Evolutionary conservation across 306 rosid species (phyloP).

Genomic region (Dicorynia guianensis): DNA sequence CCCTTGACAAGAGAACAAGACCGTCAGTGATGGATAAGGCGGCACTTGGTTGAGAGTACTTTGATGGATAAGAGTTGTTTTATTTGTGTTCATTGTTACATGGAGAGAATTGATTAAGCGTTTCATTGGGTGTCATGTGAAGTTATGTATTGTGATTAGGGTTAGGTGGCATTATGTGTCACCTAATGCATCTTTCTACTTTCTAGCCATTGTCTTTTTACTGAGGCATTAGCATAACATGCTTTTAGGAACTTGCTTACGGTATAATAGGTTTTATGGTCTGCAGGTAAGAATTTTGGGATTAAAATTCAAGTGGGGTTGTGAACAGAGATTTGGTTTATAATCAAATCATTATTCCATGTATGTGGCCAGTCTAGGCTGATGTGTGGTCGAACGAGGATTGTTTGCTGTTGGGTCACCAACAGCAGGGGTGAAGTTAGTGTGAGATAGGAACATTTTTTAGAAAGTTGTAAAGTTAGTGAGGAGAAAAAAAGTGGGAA

Average conservation of each 20-base stretch:
- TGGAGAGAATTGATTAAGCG: slow-evolving; percentile 24
- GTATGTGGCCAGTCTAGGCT: slow-evolving; percentile 13
- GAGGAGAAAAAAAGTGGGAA: too few species aligned
- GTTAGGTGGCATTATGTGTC: not conserved
- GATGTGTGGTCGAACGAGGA: too few species aligned
- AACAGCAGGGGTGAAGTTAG: too few species aligned
- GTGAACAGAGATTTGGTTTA: not conserved
- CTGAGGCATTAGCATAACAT: not conserved
- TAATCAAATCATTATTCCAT: not conserved
- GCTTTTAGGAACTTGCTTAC: slow-evolving; percentile 1
- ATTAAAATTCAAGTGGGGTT: not conserved
- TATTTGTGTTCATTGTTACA: slow-evolving; percentile 18
- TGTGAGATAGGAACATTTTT: too few species aligned
- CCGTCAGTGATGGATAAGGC: slow-evolving; percentile 16
- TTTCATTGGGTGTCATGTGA: not conserved
- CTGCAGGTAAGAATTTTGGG: not conserved
- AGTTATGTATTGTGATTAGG: not conserved
- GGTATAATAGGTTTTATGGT: not conserved
- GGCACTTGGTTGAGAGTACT: not conserved
- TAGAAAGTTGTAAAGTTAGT: too few species aligned
- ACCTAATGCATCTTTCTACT: slow-evolving; percentile 1
- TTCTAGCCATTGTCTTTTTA: slow-evolving; percentile 24
- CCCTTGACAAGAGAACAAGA: slow-evolving; percentile 1
- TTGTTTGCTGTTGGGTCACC: too few species aligned
- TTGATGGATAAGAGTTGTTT: slow-evolving; percentile 13